Percentiles rank a stretch among this genome's conserved stretches.
Evolutionary conservation across 139 green algal genomes (phyloP).

Genomic region (Volvox africanus): DNA sequence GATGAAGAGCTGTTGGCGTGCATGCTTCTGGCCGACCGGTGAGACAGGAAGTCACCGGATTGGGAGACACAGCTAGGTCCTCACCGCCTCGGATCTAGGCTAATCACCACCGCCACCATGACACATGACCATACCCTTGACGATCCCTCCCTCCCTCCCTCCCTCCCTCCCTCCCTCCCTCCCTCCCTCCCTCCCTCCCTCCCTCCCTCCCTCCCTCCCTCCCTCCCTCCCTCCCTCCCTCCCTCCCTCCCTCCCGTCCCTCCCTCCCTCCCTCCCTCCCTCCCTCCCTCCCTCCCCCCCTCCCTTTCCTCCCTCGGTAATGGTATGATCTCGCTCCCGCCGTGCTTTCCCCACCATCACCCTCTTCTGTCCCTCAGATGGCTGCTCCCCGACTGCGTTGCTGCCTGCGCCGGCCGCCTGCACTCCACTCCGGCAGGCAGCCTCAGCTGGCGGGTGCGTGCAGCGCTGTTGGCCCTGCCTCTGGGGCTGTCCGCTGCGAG

Average conservation of each 20-base stretch:
- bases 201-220: no score
- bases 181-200: no score
- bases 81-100: neutral
- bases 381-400: slow-evolving; percentile 16
- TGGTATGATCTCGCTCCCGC: no score
- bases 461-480: slow-evolving; percentile 36
- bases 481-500: neutral
- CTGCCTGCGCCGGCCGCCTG: neutral
- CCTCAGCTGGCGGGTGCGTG: slow-evolving; percentile 6
- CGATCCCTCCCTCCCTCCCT: no score
- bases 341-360: neutral
- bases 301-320: no score
- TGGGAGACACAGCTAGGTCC: neutral
- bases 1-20: slow-evolving; percentile 8
- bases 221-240: neutral
- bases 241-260: neutral
- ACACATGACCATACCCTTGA: no score
- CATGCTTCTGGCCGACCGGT: slow-evolving; percentile 43
- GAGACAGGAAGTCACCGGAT: neutral
- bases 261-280: no score
- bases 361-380: neutral
- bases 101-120: no score
- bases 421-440: neutral
- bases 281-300: no score
- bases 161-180: no score